phyloP scores from a whole-genome alignment of 257 asterid genomes.

The Rhazya stricta region DNA sequence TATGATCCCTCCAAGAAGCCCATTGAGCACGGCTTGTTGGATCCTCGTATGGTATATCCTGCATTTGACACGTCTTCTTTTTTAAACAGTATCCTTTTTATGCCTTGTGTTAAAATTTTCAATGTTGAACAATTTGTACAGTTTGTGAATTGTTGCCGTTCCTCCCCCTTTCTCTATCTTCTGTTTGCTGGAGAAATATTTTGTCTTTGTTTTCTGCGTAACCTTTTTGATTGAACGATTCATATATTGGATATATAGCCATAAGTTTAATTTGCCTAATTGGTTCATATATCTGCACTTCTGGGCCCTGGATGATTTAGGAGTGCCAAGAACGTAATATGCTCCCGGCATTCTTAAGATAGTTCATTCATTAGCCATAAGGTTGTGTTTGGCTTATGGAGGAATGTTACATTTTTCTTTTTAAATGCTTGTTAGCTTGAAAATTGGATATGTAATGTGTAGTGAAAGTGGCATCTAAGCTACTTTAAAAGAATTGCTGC shows the following conservation, averaged over 20 bases:
- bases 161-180: neutral
- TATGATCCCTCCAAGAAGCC: slow-evolving; percentile 51
- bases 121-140: neutral
- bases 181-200: neutral
- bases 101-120: too few relatives aligned
- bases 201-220: neutral
- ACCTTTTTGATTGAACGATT: neutral
- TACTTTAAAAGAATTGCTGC: neutral
- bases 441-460: neutral
- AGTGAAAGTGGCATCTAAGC: neutral
- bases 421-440: neutral
- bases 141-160: neutral
- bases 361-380: neutral
- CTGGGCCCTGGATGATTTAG: neutral
- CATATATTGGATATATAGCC: too few relatives aligned
- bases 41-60: slow-evolving; percentile 64
- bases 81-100: too few relatives aligned
- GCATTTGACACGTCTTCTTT: neutral
- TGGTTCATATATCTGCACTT: neutral
- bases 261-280: too few relatives aligned
- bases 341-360: neutral
- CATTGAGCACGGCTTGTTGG: slow-evolving; percentile 59
- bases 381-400: neutral
- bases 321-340: neutral
- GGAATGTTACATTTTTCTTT: neutral